These are phyloP conservation scores for Mycena pura DNA, from an alignment of 768 basidiomycete species.

Conservation along the genomic window DNA sequence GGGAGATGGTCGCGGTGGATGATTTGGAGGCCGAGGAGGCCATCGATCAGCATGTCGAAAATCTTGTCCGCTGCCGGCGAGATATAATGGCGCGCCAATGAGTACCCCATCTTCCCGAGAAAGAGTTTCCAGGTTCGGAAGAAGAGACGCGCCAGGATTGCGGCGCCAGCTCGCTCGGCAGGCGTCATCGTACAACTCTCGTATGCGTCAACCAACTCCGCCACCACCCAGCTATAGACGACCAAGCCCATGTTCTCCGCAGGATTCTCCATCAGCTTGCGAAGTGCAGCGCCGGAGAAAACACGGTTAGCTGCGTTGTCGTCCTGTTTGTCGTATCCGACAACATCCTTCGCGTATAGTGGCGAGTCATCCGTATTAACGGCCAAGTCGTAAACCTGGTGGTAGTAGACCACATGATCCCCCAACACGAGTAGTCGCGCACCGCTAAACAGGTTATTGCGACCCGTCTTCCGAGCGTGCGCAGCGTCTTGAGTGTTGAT, in stretches of 20 bases:
- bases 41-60: conserved; percentile 6
- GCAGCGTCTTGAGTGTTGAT: conserved; percentile 8
- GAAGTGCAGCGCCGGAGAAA: neutral
- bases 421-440: conserved; percentile 3
- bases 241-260: conserved; percentile 2
- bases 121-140: conserved; percentile 5
- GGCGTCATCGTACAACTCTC: conserved; percentile 1
- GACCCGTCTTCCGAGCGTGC: conserved; percentile 12
- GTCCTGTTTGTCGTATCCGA: too few relatives aligned
- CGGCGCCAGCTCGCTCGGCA: neutral
- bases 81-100: conserved; percentile 4
- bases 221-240: neutral
- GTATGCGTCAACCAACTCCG: conserved; percentile 7
- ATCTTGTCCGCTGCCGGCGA: neutral
- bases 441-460: conserved; percentile 5
- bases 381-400: neutral
- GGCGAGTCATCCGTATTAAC: neutral
- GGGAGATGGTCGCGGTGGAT: too few relatives aligned
- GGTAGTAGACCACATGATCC: neutral
- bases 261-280: neutral
- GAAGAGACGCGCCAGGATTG: neutral
- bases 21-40: too few relatives aligned
- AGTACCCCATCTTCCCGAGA: neutral
- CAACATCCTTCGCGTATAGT: conserved; percentile 3
- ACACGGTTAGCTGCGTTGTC: conserved; percentile 4